phyloP scores from a whole-genome alignment of 1,284 basidiomycete species.

The Mycocalia duriaeana region DNA sequence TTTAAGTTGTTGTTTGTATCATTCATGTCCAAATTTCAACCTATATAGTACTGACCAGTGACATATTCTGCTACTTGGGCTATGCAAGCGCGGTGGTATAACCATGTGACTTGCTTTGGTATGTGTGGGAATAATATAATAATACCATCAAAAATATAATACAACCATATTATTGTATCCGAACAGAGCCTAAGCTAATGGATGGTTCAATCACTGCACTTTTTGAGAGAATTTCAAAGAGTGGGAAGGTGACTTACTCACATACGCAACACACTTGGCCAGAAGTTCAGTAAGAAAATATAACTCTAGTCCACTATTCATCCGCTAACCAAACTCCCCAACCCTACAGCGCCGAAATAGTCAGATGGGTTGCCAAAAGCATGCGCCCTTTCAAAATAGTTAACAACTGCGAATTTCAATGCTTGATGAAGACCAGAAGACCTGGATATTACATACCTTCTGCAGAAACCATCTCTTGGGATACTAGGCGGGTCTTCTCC shows the following conservation, averaged over 20 bases:
- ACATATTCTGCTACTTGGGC: too few species aligned
- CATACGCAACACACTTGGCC: too few species aligned
- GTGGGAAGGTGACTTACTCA: too few species aligned
- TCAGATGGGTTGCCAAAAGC: constrained; percentile 19
- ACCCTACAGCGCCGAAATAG: constrained; percentile 18
- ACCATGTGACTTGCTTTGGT: neutral
- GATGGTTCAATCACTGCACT: too few species aligned
- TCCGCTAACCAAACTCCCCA: too few species aligned
- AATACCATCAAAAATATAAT: neutral
- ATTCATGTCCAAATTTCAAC: neutral
- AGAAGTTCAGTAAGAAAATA: too few species aligned
- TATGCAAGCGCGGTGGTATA: neutral
- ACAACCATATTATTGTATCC: neutral
- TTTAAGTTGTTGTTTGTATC: neutral
- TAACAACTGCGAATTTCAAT: constrained; percentile 16
- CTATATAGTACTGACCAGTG: too few species aligned
- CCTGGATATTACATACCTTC: constrained; percentile 21
- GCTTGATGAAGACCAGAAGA: constrained; percentile 22
- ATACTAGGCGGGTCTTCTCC: constrained; percentile 19
- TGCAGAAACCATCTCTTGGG: constrained; percentile 16
- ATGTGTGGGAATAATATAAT: neutral
- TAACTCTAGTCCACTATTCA: too few species aligned
- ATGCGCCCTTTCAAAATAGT: constrained; percentile 18
- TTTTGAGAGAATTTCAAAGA: too few species aligned
- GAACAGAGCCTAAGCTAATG: neutral